Evolutionary conservation across 202 grass and related monocot species (phyloP).

Genomic region (Schoenoplectus triqueter): DNA sequence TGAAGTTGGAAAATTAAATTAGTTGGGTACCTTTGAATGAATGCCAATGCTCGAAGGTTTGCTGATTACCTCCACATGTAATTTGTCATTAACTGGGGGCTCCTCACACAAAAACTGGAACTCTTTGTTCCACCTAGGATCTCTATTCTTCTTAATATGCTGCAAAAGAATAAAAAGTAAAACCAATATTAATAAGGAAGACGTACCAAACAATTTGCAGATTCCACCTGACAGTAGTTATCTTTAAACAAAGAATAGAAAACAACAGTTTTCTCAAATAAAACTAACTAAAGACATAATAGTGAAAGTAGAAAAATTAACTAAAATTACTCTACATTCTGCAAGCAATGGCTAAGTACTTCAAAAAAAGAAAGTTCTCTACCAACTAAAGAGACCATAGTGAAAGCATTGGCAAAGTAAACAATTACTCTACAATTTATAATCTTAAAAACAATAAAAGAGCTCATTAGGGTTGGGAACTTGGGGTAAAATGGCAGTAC

Average conservation of each 20-base stretch:
- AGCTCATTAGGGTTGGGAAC: neutral
- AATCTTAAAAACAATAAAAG: neutral
- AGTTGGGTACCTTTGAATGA: constrained; percentile 70
- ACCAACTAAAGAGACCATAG: neutral
- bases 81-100: constrained; percentile 69
- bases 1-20: constrained; percentile 21
- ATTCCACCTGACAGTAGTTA: neutral
- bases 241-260: neutral
- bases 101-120: constrained; percentile 77
- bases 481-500: neutral
- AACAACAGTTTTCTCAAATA: neutral
- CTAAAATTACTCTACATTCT: constrained; percentile 2
- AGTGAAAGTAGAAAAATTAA: neutral
- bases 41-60: constrained; percentile 80
- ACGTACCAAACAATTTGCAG: neutral
- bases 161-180: constrained; percentile 41
- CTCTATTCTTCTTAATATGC: constrained; percentile 87
- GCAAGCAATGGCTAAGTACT: neutral
- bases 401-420: neutral
- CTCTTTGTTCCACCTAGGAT: constrained; percentile 76
- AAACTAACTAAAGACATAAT: neutral
- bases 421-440: too few species aligned
- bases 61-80: constrained; percentile 81
- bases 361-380: neutral
- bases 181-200: neutral